Percentiles rank a stretch among this genome's conserved stretches.
Conservation (phyloP, 75 land plant species). For the Sequoiadendron giganteum region DNA sequence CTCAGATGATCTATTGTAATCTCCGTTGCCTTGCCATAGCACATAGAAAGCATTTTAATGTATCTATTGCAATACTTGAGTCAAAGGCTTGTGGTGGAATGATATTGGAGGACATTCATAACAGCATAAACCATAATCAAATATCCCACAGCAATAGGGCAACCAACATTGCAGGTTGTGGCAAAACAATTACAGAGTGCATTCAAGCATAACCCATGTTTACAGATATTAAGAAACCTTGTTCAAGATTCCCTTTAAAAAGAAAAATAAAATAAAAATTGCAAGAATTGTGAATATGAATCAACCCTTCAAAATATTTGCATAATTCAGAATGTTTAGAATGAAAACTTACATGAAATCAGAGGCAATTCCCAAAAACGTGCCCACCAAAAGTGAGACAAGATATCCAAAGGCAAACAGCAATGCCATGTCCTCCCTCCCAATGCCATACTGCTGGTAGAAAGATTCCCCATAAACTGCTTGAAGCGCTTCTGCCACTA, state of each 20-base stretch:
- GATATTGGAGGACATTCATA: no score
- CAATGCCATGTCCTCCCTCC: constrained; percentile 50
- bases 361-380: constrained; percentile 52
- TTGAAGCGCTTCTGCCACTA: constrained; percentile 68
- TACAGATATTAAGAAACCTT: not conserved
- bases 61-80: not conserved
- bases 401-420: constrained; percentile 39
- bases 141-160: not conserved
- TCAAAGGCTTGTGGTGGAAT: no score
- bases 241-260: not conserved
- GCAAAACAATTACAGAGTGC: not conserved
- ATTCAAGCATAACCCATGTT: not conserved
- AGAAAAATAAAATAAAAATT: no score
- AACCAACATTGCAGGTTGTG: not conserved
- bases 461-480: constrained; percentile 65
- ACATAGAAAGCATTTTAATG: not conserved
- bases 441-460: constrained; percentile 38
- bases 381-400: constrained; percentile 48
- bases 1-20: not conserved
- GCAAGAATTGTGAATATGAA: not conserved
- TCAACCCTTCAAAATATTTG: not conserved
- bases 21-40: not conserved
- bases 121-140: not conserved
- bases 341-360: constrained; percentile 64
- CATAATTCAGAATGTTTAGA: not conserved